Evolutionary conservation across 352 stramenopile species (phyloP).

Genomic region (Phytophthora fragariae): DNA sequence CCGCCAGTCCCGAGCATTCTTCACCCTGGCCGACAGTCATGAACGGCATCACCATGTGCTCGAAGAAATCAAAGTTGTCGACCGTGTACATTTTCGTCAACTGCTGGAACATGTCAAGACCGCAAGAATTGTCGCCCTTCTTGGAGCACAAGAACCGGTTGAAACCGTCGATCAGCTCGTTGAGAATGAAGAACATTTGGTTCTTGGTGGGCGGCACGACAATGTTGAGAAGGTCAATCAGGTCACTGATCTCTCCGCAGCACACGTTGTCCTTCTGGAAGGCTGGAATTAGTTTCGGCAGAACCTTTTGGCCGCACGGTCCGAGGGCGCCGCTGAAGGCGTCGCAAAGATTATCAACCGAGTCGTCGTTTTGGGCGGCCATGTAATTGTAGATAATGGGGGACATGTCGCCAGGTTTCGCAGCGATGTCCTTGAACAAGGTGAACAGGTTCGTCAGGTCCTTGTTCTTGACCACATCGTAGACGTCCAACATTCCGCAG

Average conservation of each 20-base stretch:
- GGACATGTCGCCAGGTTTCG: constrained; percentile 45
- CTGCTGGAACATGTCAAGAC: constrained; percentile 51
- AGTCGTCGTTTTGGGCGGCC: constrained; percentile 35
- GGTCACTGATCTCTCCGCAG: constrained; percentile 54
- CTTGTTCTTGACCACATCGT: constrained; percentile 42
- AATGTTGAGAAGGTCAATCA: constrained; percentile 62
- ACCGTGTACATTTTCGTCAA: constrained; percentile 53
- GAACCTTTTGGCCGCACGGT: constrained; percentile 49
- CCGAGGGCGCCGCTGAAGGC: constrained; percentile 46
- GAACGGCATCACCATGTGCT: constrained; percentile 60
- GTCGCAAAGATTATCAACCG: constrained; percentile 55
- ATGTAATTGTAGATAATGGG: constrained; percentile 58
- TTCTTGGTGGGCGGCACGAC: constrained; percentile 48
- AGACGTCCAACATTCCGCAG: constrained; percentile 50
- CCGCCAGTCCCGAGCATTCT: constrained; percentile 52
- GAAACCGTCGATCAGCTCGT: constrained; percentile 59
- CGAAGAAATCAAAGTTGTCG: constrained; percentile 52
- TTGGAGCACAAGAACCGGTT: constrained; percentile 62
- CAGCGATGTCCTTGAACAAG: constrained; percentile 46
- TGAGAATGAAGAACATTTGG: constrained; percentile 53
- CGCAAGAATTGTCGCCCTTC: constrained; percentile 47
- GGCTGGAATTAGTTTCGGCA: constrained; percentile 42
- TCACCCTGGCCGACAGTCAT: constrained; percentile 42
- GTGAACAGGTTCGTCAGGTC: constrained; percentile 36
- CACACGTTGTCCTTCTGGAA: constrained; percentile 54